Conservation (phyloP, 768 basidiomycete species). For the Mycena epipterygia region DNA sequence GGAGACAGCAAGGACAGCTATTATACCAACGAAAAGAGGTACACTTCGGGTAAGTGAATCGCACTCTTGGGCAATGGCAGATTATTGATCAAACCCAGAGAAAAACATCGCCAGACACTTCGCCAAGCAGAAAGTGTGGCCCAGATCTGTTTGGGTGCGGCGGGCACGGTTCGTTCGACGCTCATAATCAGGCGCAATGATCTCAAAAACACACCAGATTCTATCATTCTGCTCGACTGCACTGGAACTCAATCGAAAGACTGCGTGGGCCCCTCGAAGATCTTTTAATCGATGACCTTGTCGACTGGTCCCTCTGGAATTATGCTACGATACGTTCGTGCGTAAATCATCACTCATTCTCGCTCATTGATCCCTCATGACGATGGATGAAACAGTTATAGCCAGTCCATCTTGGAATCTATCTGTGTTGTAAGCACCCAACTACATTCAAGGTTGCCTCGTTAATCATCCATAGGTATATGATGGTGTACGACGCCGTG, state of each 20-base stretch:
- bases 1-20: slow-evolving; percentile 73
- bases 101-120: slow-evolving; percentile 77
- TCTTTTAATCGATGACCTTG: slow-evolving; percentile 75
- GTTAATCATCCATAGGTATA: slow-evolving; percentile 59
- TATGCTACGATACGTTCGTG: slow-evolving; percentile 71
- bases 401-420: slow-evolving; percentile 64
- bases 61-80: background rate
- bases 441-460: background rate
- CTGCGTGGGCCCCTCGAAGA: slow-evolving; percentile 71
- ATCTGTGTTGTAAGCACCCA: slow-evolving; percentile 60
- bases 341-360: slow-evolving; percentile 25
- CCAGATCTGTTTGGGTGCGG: slow-evolving; percentile 76
- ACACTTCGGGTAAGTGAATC: slow-evolving; percentile 20
- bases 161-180: slow-evolving; percentile 67
- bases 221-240: slow-evolving; percentile 76
- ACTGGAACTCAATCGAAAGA: slow-evolving; percentile 83
- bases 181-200: background rate
- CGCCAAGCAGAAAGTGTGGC: slow-evolving; percentile 82
- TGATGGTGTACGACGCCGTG: slow-evolving; percentile 77
- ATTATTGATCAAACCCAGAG: slow-evolving; percentile 65
- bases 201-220: slow-evolving; percentile 52
- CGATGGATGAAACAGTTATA: slow-evolving; percentile 47
- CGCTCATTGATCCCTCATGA: slow-evolving; percentile 38
- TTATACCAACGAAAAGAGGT: slow-evolving; percentile 32
- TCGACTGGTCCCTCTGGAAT: slow-evolving; percentile 84